A percentile compares a stretch with the other conserved stretches of the same genome.
These are phyloP conservation scores for Melastoma candidum DNA, from an alignment of 441 rosid genomes.

Conservation along the genomic window DNA sequence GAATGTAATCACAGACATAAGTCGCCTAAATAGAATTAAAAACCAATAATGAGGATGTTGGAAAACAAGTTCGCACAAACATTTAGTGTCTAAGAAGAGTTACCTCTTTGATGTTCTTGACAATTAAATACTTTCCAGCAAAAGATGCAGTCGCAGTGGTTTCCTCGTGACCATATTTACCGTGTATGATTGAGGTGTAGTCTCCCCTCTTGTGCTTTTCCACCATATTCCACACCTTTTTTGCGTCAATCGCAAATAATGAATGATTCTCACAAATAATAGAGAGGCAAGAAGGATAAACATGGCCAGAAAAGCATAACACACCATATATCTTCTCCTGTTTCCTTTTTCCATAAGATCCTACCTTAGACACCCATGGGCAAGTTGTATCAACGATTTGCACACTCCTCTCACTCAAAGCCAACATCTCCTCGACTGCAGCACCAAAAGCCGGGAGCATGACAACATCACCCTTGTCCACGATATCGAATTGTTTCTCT, in stretches of 20 bases:
- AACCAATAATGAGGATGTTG: conserved; percentile 6
- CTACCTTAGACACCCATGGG: conserved; percentile 14
- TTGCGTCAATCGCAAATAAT: not conserved
- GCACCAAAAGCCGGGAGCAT: conserved; percentile 10
- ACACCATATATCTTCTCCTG: no score
- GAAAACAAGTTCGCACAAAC: no score
- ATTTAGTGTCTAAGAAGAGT: no score
- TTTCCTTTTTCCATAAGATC: not conserved
- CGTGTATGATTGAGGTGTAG: conserved; percentile 4
- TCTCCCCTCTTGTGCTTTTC: conserved; percentile 9
- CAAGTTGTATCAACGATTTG: conserved; percentile 10
- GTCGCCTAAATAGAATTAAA: conserved; percentile 40
- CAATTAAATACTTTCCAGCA: not conserved
- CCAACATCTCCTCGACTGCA: conserved; percentile 11
- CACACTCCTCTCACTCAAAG: not conserved
- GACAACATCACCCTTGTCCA: conserved; percentile 11
- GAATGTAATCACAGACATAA: conserved; percentile 92
- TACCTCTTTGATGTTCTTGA: conserved; percentile 11
- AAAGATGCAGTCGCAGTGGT: conserved; percentile 8
- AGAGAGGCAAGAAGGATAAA: not conserved
- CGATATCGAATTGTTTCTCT: conserved; percentile 9
- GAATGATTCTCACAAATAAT: not conserved
- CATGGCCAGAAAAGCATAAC: not conserved
- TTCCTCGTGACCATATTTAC: conserved; percentile 13
- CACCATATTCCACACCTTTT: conserved; percentile 8